phyloP scores from a whole-genome alignment of 805 yeast genomes.

The Metschnikowia orientalis region DNA sequence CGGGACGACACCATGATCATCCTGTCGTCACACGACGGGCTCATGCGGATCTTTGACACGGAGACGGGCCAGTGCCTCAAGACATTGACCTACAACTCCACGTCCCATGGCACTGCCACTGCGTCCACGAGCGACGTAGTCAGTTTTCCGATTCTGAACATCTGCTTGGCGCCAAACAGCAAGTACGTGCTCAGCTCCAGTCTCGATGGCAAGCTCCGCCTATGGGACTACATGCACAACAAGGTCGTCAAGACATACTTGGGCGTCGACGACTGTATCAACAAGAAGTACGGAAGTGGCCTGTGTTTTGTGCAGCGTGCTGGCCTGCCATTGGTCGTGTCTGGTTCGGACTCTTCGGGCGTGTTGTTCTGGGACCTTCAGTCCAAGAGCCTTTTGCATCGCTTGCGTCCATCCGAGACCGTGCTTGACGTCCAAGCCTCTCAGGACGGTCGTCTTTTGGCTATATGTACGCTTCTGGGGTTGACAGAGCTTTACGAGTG shows the following conservation, averaged over 20 bases:
- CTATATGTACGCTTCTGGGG: conserved; percentile 21
- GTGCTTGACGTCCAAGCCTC: conserved; percentile 41
- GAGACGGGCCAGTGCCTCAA: conserved; percentile 88
- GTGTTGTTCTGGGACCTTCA: conserved; percentile 67
- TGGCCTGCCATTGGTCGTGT: conserved; percentile 41
- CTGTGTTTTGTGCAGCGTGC: conserved; percentile 45
- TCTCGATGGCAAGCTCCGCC: conserved; percentile 68
- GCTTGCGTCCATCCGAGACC: conserved; percentile 22
- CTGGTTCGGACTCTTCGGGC: conserved; percentile 58
- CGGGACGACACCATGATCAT: conserved; percentile 78
- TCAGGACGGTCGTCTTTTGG: conserved; percentile 35
- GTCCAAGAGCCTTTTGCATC: conserved; percentile 43
- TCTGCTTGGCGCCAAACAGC: conserved; percentile 75
- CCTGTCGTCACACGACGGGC: conserved; percentile 88
- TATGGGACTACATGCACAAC: conserved; percentile 86
- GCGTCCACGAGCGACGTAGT: conserved; percentile 49
- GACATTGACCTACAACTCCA: conserved; percentile 73
- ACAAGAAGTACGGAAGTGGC: conserved; percentile 51
- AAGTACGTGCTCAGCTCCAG: conserved; percentile 73
- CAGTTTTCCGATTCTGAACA: conserved; percentile 69
- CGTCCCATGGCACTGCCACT: conserved; percentile 55
- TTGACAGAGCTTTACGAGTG: conserved; percentile 13
- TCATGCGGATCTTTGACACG: conserved; percentile 83
- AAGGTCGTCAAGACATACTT: conserved; percentile 70
- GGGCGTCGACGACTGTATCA: conserved; percentile 29